Evolutionary conservation across 75 land plant genomes (phyloP).

Genomic region (Picea glauca): DNA sequence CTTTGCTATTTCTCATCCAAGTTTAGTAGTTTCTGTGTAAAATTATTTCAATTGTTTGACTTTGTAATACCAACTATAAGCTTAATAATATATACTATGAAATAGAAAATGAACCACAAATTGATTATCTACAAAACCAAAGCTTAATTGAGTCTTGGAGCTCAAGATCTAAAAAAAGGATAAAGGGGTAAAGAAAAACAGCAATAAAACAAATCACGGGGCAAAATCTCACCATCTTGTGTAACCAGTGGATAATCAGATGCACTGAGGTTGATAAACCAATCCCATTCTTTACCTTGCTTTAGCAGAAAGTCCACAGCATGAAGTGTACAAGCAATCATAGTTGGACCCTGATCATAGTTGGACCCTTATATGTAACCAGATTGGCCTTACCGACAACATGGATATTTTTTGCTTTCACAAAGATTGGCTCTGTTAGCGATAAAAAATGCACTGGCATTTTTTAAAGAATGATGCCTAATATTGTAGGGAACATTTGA

Average conservation of each 20-base stretch:
- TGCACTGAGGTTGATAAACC: constrained; percentile 89
- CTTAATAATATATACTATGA: background rate
- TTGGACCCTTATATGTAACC: constrained; percentile 73
- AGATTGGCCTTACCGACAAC: constrained; percentile 66
- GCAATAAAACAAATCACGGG: background rate
- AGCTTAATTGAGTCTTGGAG: background rate
- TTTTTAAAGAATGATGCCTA: too few species aligned
- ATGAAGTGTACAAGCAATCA: constrained; percentile 50
- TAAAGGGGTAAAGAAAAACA: background rate
- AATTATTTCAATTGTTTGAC: background rate
- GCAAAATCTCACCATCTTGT: constrained; percentile 74
- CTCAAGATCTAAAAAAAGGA: background rate
- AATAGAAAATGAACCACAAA: background rate
- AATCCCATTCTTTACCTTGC: constrained; percentile 72
- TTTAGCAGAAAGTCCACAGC: constrained; percentile 66
- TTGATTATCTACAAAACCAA: background rate
- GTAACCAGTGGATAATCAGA: constrained; percentile 89
- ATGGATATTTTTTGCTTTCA: constrained; percentile 57
- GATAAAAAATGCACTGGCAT: constrained; percentile 33
- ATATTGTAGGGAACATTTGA: too few species aligned
- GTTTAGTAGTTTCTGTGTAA: background rate
- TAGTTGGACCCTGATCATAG: constrained; percentile 32
- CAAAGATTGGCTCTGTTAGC: constrained; percentile 40
- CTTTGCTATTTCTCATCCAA: background rate
- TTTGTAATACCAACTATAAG: background rate